Evolutionary conservation across 257 asterid genomes (phyloP), one percentile per base, ranked within the genome.

Genomic region (Marsdenia floribunda): DNA sequence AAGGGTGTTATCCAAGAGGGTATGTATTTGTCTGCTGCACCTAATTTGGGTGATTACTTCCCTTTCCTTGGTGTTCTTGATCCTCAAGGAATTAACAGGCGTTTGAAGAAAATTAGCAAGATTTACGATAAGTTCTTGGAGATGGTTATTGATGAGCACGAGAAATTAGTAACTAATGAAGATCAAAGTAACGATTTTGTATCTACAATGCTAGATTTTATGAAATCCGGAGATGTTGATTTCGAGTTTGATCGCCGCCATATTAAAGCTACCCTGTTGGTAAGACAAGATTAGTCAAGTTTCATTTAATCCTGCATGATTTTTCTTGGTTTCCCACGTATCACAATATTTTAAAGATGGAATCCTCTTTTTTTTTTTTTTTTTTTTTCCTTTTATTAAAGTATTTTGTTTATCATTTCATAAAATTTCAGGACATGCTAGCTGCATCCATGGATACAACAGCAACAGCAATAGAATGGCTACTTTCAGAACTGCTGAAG

Each of bases 401-500:
- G 33, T 29, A 29, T 29, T 29, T 29, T 29, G 1, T 29, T 29
- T 1, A 29, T 29, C 33, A 29, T 29, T 29, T 29, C 33, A 0
- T 29, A 29, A 29, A 29, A 29, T 29, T 29, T 29, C 26, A 72
- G 76, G 76, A 72, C 65, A 33, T 72, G 66, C 76, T 72, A 53
- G 29, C 37, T 4, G 76, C 68, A 38, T 58, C 76, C 3, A 72
- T 72, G 52, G 76, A 72, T 58, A 73, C 70, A 59, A 38, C 77
- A 73, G 42, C 46, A 38, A 59, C 71, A 22, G 68, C 35, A 4
- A 29, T 73, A 9, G 77, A 60, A 40, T 72, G 76, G 76, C 15
- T 47, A 72, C 65, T 72, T 9, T 19, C 76, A 53, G 68, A 72
- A 26, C 71, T 73, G 2, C 15, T 73, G 18, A 59, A 13, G 12